These are phyloP conservation scores for Neonectria neomacrospora DNA, from an alignment of 2,329 filamentous ascomycete species.

Conservation along the genomic window DNA sequence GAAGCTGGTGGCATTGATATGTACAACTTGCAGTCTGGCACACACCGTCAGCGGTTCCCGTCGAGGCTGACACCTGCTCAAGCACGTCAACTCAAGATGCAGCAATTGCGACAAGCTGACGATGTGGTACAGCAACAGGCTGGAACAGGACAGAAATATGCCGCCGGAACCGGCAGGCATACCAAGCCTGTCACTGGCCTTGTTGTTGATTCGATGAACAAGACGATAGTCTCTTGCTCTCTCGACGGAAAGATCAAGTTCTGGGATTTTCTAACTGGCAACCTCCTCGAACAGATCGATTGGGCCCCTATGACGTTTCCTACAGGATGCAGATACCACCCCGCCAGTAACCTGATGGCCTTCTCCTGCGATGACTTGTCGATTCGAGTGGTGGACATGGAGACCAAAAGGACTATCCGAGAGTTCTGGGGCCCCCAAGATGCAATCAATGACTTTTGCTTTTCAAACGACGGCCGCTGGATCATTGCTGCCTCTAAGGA, in stretches of 20 bases:
- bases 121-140: constrained; percentile 66
- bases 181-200: constrained; percentile 86
- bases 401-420: constrained; percentile 89
- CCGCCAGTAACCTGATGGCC: constrained; percentile 84
- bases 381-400: constrained; percentile 88
- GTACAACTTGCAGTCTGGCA: constrained; percentile 95
- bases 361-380: constrained; percentile 90
- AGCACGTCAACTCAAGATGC: constrained; percentile 77
- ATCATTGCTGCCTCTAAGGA: constrained; percentile 88
- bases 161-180: constrained; percentile 75
- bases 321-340: constrained; percentile 81
- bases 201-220: constrained; percentile 89
- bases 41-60: constrained; percentile 88
- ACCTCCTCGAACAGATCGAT: constrained; percentile 81
- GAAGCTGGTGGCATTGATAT: constrained; percentile 86
- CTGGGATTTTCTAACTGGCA: constrained; percentile 92
- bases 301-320: constrained; percentile 82
- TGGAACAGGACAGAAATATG: constrained; percentile 55
- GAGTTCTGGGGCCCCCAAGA: constrained; percentile 87
- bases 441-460: constrained; percentile 82
- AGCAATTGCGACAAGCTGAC: constrained; percentile 68
- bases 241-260: constrained; percentile 96
- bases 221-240: constrained; percentile 84
- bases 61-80: constrained; percentile 80
- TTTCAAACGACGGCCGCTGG: constrained; percentile 95